These are phyloP conservation scores for Sporothrix variecibatus DNA, from an alignment of 2,329 filamentous ascomycete species.

Conservation along the genomic window DNA sequence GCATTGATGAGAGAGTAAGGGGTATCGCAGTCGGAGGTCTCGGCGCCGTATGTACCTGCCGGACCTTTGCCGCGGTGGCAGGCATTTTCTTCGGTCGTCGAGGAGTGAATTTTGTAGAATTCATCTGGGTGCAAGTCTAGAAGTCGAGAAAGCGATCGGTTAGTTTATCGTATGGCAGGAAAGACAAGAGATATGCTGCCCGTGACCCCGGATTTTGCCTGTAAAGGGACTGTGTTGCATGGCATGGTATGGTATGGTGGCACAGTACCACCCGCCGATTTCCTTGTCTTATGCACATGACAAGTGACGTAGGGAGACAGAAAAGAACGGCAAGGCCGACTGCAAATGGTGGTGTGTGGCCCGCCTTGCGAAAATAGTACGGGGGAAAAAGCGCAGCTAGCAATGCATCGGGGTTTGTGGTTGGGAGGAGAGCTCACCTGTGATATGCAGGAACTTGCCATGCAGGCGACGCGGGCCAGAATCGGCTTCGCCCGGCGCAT, in stretches of 20 bases:
- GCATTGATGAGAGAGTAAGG: conserved; percentile 79
- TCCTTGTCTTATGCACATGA: neutral
- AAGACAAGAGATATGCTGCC: neutral
- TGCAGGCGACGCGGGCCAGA: conserved; percentile 52
- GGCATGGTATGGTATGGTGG: neutral
- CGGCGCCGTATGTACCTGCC: conserved; percentile 80
- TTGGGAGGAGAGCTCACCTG: conserved; percentile 58
- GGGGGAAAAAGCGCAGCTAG: neutral
- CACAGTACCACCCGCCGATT: neutral
- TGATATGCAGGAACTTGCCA: conserved; percentile 84
- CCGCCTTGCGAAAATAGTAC: neutral
- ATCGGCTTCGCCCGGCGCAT: conserved; percentile 23
- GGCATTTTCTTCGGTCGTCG: conserved; percentile 65
- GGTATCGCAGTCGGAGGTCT: conserved; percentile 86
- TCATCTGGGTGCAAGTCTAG: conserved; percentile 92
- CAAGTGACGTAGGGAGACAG: neutral
- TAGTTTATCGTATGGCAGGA: neutral
- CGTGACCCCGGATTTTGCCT: neutral
- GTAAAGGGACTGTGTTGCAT: neutral
- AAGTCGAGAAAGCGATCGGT: neutral
- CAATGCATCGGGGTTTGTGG: neutral
- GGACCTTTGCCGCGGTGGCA: conserved; percentile 80
- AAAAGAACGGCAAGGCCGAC: neutral
- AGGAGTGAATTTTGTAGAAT: conserved; percentile 78
- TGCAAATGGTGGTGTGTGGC: neutral